A percentile compares a stretch with the other conserved stretches of the same genome.
phyloP scores from a whole-genome alignment of 1,284 basidiomycete genomes.

The Uromyces viciae-fabae region DNA sequence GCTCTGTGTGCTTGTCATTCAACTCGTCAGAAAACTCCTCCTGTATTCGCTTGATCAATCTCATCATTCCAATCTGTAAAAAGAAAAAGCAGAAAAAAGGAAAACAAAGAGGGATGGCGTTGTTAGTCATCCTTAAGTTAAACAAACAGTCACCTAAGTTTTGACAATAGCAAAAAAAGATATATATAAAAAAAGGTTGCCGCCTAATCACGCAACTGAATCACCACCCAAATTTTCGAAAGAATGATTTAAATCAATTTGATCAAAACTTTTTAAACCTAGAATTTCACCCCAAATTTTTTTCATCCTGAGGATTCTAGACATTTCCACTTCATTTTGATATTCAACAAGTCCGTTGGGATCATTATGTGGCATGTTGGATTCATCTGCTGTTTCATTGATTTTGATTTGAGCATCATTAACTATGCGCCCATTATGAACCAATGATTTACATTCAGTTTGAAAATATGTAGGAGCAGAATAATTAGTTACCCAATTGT shows the following conservation, averaged over 20 bases:
- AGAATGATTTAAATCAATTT: constrained; percentile 27
- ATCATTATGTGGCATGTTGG: background rate
- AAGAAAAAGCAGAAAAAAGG: background rate
- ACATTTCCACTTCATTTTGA: background rate
- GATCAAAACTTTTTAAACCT: background rate
- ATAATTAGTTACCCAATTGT: too few relatives aligned
- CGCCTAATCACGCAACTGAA: constrained; percentile 45
- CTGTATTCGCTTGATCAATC: constrained; percentile 13
- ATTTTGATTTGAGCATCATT: too few relatives aligned
- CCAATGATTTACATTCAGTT: too few relatives aligned
- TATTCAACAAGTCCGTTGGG: background rate
- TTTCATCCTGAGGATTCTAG: constrained; percentile 14
- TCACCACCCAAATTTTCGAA: constrained; percentile 50
- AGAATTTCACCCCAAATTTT: constrained; percentile 47
- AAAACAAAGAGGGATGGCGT: background rate
- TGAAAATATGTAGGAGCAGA: background rate
- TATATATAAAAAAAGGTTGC: background rate
- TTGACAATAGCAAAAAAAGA: too few relatives aligned
- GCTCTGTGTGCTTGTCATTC: background rate
- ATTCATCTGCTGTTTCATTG: too few relatives aligned
- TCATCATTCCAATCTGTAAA: constrained; percentile 24
- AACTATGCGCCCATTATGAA: too few relatives aligned
- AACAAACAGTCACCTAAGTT: background rate
- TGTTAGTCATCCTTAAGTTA: background rate
- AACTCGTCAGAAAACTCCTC: background rate